A percentile compares a stretch with the other conserved stretches of the same genome.
Evolutionary conservation across 179 eudicot species (phyloP).

Genomic region (Vitellaria paradoxa): DNA sequence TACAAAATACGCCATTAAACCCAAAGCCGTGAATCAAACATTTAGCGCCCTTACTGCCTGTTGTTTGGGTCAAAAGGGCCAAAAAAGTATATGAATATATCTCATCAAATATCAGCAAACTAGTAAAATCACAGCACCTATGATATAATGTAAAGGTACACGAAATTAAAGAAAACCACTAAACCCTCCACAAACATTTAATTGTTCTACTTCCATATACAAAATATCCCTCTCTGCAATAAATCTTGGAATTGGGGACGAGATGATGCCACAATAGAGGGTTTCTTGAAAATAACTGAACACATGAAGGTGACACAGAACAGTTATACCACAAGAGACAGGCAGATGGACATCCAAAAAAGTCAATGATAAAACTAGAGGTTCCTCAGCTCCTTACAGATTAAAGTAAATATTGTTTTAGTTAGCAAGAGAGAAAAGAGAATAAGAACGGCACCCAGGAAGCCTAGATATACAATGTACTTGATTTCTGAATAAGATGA

Average conservation of each 20-base stretch:
- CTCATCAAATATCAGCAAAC: neutral
- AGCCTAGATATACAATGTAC: neutral
- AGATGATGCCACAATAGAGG: neutral
- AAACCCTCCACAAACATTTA: neutral
- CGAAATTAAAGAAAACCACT: too few relatives aligned
- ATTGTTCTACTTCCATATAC: neutral
- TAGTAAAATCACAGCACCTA: neutral
- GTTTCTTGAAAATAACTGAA: neutral
- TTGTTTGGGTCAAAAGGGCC: neutral
- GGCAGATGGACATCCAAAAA: neutral
- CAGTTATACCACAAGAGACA: neutral
- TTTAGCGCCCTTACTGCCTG: neutral
- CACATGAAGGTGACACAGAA: neutral
- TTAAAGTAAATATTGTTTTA: neutral
- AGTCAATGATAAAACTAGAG: neutral
- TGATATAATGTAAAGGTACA: neutral
- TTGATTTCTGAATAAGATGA: neutral
- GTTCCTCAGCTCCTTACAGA: neutral
- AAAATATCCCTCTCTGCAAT: neutral
- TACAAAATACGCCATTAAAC: neutral
- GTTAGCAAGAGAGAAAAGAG: neutral
- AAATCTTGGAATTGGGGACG: neutral
- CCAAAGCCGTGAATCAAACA: neutral
- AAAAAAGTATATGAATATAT: neutral
- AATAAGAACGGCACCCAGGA: neutral